Conservation (phyloP, 176 grass and related monocot species). For the Oryza coarctata region DNA sequence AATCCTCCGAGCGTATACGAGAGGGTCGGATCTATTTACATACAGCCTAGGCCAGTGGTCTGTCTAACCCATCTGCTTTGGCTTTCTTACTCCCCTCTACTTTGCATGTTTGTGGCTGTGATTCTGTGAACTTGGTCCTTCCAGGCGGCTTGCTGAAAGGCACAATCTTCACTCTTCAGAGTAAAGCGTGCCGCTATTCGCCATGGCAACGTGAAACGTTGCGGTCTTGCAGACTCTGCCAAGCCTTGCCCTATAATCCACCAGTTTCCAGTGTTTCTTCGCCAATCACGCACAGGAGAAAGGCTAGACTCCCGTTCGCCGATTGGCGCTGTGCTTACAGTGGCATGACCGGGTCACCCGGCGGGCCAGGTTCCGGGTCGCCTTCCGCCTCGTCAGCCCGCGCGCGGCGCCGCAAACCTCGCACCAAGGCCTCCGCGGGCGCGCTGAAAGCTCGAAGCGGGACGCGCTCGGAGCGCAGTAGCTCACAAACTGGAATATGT, state of each 20-base stretch:
- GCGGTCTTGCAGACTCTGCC: not conserved
- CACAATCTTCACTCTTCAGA: not conserved
- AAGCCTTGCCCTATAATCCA: constrained; percentile 23
- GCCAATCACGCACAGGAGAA: not conserved
- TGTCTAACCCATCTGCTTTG: constrained; percentile 46
- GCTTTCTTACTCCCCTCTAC: constrained; percentile 13
- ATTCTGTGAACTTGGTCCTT: constrained; percentile 11
- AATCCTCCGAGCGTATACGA: too few relatives aligned
- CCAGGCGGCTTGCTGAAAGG: not conserved
- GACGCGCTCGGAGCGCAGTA: not conserved
- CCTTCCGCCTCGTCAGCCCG: not conserved
- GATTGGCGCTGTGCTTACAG: not conserved
- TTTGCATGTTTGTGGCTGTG: constrained; percentile 10
- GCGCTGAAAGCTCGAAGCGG: not conserved
- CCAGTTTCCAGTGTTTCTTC: constrained; percentile 25
- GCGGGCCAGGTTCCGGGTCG: not conserved
- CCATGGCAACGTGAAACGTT: not conserved
- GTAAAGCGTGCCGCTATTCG: not conserved
- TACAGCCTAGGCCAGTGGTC: too few relatives aligned
- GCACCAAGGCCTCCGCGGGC: too few relatives aligned
- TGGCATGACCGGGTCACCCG: not conserved
- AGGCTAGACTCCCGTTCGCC: not conserved
- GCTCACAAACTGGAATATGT: too few relatives aligned
- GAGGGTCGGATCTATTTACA: too few relatives aligned
- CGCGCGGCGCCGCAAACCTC: too few relatives aligned